These are phyloP conservation scores for Trichoderma guizhouense DNA, from an alignment of 2,329 filamentous ascomycete species.

Conservation along the genomic window DNA sequence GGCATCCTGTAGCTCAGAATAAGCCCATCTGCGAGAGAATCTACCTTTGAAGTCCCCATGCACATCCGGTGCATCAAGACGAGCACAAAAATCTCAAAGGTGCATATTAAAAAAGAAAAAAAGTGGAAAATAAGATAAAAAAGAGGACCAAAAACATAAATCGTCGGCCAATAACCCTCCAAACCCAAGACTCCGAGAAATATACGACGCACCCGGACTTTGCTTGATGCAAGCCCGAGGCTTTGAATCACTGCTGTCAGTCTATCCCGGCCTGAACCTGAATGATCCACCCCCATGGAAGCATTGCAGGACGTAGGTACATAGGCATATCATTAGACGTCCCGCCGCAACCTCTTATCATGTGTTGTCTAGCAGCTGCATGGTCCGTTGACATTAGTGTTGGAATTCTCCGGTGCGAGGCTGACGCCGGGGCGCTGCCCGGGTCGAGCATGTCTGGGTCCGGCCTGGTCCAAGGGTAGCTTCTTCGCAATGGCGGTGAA, in stretches of 20 bases:
- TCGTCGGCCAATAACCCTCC: slow-evolving; percentile 37
- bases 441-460: slow-evolving; percentile 77
- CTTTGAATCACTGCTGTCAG: slow-evolving; percentile 26
- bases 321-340: slow-evolving; percentile 17
- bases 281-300: slow-evolving; percentile 23
- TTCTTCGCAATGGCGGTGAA: slow-evolving; percentile 99
- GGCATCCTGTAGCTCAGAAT: background rate
- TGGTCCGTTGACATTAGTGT: slow-evolving; percentile 53
- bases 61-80: slow-evolving; percentile 1
- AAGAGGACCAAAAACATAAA: slow-evolving; percentile 32
- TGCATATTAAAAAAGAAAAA: slow-evolving; percentile 25
- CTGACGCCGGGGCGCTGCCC: slow-evolving; percentile 59
- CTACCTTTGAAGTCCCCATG: background rate
- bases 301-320: slow-evolving; percentile 23
- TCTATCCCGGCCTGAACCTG: slow-evolving; percentile 28
- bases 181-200: slow-evolving; percentile 42
- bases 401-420: slow-evolving; percentile 54
- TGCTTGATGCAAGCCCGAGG: slow-evolving; percentile 27
- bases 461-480: slow-evolving; percentile 90
- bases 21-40: background rate
- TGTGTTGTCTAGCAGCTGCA: slow-evolving; percentile 51
- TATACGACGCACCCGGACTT: slow-evolving; percentile 33
- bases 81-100: slow-evolving; percentile 13
- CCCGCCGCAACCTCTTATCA: slow-evolving; percentile 7
- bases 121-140: slow-evolving; percentile 2